Conservation (phyloP, 2,329 filamentous ascomycete species). For the Colletotrichum noveboracense region DNA sequence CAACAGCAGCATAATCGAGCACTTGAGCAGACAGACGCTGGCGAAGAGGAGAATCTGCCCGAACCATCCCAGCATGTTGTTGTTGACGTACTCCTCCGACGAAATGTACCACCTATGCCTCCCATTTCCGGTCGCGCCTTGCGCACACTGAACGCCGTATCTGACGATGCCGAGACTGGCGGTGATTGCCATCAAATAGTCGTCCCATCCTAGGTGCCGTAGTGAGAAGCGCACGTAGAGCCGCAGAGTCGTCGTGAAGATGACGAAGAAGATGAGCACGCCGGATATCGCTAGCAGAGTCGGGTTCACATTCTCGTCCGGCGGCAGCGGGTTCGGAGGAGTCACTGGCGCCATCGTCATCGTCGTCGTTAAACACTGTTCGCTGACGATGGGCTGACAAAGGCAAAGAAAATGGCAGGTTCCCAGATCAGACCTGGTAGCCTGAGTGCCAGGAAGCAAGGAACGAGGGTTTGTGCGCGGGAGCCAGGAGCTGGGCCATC, state of each 20-base stretch:
- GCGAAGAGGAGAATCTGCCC: conserved; percentile 45
- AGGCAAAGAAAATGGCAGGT: background rate
- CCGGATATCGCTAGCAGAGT: conserved; percentile 35
- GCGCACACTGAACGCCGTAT: conserved; percentile 36
- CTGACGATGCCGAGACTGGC: conserved; percentile 34
- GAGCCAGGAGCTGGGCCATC: background rate
- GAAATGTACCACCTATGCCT: conserved; percentile 40
- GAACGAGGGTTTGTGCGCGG: background rate
- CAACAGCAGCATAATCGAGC: conserved; percentile 45
- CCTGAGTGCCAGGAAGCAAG: background rate
- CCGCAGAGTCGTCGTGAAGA: conserved; percentile 35
- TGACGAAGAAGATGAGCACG: conserved; percentile 34
- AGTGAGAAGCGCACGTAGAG: conserved; percentile 33
- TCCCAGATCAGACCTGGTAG: background rate
- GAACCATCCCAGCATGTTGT: conserved; percentile 43
- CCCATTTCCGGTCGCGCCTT: conserved; percentile 40
- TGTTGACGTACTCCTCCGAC: conserved; percentile 33
- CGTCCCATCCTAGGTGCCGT: conserved; percentile 40
- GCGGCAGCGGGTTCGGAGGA: conserved; percentile 40
- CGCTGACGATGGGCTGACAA: background rate
- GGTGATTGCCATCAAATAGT: conserved; percentile 38
- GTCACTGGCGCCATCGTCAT: conserved; percentile 7
- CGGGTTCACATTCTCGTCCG: conserved; percentile 37
- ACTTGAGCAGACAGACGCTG: conserved; percentile 43
- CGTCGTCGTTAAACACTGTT: background rate